Evolutionary conservation across 805 yeast genomes (phyloP).

Genomic region (Isabelozyma rhagii): DNA sequence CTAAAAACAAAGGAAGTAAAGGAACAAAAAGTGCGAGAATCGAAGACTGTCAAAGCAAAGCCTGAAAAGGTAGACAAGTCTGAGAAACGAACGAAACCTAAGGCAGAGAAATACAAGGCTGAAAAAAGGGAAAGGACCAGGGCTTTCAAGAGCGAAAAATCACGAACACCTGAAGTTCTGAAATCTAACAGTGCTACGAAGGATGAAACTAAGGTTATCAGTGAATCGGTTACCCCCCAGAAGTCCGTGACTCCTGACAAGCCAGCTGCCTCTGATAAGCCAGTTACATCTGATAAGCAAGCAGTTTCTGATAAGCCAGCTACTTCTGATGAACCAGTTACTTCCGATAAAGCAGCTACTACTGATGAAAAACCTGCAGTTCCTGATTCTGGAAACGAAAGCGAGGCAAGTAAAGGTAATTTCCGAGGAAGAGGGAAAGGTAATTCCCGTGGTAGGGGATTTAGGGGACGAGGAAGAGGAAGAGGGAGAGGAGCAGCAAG

Average conservation of each 20-base stretch:
- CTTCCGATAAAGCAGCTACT: neutral
- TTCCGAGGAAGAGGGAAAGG: constrained; percentile 6
- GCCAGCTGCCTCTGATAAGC: too few relatives aligned
- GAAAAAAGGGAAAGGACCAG: neutral
- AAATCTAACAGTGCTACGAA: neutral
- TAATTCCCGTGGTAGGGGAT: constrained; percentile 6
- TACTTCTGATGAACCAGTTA: too few relatives aligned
- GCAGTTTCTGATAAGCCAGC: too few relatives aligned
- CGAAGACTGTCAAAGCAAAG: neutral
- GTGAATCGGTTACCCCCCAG: neutral
- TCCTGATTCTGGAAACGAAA: neutral
- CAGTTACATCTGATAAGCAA: too few relatives aligned
- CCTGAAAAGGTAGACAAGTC: constrained; percentile 5
- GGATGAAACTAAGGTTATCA: neutral
- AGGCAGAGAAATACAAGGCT: neutral
- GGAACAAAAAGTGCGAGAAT: neutral
- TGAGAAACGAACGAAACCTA: constrained; percentile 2
- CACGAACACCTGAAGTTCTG: neutral
- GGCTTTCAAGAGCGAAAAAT: neutral
- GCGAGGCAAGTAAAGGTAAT: neutral
- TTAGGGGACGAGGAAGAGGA: constrained; percentile 11
- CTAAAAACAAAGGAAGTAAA: neutral
- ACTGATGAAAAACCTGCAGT: neutral
- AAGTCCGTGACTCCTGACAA: neutral
- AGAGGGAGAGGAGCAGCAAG: constrained; percentile 16